phyloP scores from a whole-genome alignment of 2,329 filamentous ascomycete species.

The Sporothrix mexicana region DNA sequence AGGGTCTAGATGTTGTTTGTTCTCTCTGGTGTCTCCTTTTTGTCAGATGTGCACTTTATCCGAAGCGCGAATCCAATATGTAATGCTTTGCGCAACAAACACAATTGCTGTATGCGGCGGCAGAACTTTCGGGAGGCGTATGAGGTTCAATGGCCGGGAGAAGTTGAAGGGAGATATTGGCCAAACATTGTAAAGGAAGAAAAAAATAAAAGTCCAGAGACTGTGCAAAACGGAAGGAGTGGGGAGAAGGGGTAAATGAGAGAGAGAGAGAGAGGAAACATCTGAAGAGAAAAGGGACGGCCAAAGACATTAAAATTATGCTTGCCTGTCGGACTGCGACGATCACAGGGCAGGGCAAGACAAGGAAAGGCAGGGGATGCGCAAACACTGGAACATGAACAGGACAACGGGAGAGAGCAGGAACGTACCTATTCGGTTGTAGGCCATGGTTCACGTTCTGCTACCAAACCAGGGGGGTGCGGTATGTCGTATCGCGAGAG shows the following conservation, averaged over 20 bases:
- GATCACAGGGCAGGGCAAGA: constrained; percentile 18
- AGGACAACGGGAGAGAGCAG: constrained; percentile 1
- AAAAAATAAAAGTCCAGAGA: not conserved
- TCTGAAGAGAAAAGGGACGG: constrained; percentile 12
- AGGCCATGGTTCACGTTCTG: constrained; percentile 62
- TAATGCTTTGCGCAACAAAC: constrained; percentile 23
- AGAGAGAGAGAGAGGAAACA: not conserved
- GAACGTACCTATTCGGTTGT: constrained; percentile 74
- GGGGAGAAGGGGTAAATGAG: not conserved
- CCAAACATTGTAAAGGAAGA: not conserved
- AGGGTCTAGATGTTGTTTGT: constrained; percentile 17
- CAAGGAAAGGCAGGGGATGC: constrained; percentile 8
- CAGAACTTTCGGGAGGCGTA: not conserved
- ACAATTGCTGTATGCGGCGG: constrained; percentile 21
- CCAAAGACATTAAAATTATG: constrained; percentile 22
- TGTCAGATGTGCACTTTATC: constrained; percentile 25
- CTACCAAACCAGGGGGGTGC: constrained; percentile 20
- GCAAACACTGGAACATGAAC: not conserved
- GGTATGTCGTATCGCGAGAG: not conserved
- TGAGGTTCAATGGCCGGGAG: constrained; percentile 9
- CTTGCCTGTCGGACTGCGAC: constrained; percentile 16
- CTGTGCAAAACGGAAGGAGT: constrained; percentile 10
- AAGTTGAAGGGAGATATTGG: constrained; percentile 4
- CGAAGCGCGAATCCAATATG: constrained; percentile 7
- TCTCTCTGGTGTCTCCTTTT: not conserved